Percentiles rank a stretch among this genome's conserved stretches.
Conservation (phyloP, 2,329 filamentous ascomycete genomes). For the Pyrenochaeta sp. region DNA sequence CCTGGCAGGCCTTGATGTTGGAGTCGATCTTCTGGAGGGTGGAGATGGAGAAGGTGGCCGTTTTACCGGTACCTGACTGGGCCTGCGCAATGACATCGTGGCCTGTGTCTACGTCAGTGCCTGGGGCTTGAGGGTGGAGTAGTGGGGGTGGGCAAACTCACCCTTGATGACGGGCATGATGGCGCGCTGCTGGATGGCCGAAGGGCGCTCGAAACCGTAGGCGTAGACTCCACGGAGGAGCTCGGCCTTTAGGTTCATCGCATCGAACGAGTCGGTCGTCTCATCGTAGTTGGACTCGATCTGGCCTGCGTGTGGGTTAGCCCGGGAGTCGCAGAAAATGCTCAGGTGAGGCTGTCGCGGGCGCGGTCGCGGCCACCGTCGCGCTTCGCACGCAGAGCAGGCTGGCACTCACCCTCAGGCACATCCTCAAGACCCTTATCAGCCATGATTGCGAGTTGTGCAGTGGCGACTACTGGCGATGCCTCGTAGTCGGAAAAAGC, state of each 20-base stretch:
- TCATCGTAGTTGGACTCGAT: conserved; percentile 99
- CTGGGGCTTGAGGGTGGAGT: conserved; percentile 4
- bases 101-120: conserved; percentile 57
- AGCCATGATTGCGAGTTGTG: conserved; percentile 91
- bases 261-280: conserved; percentile 98
- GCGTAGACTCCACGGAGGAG: conserved; percentile 99
- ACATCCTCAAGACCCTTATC: conserved; percentile 98
- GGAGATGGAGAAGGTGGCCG: conserved; percentile 98
- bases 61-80: conserved; percentile 99
- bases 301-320: conserved; percentile 71
- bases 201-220: conserved; percentile 99
- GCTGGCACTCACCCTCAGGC: conserved; percentile 79
- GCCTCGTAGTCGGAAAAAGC: conserved; percentile 53
- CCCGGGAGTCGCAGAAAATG: conserved; percentile 6
- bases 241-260: conserved; percentile 96
- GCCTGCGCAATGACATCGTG: conserved; percentile 99
- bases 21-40: conserved; percentile 98
- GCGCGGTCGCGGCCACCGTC: conserved; percentile 13
- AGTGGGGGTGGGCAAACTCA: conserved; percentile 57
- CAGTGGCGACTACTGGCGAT: conserved; percentile 73
- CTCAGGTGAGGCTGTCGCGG: conserved; percentile 7
- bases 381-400: too few relatives aligned
- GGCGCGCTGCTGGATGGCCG: conserved; percentile 99
- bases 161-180: conserved; percentile 99
- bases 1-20: conserved; percentile 95